Evolutionary conservation across 768 basidiomycete genomes (phyloP).

Genomic region (Macrolepiota albuminosa): DNA sequence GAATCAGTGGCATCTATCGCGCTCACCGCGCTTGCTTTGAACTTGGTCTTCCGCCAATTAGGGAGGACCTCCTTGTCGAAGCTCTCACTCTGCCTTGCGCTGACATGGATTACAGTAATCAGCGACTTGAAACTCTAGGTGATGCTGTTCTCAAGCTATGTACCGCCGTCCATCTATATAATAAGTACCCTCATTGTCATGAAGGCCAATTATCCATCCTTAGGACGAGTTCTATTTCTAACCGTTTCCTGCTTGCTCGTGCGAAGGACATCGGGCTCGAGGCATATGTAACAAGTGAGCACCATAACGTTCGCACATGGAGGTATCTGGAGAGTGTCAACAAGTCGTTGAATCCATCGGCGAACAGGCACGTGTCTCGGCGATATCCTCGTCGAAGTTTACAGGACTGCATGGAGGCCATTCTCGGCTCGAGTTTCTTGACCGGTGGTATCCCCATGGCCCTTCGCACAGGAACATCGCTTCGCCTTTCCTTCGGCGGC

Average conservation of each 20-base stretch:
- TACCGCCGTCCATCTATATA: slow-evolving; percentile 72
- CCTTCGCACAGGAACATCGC: slow-evolving; percentile 53
- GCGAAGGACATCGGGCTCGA: slow-evolving; percentile 64
- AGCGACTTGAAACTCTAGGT: slow-evolving; percentile 83
- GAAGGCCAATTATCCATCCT: slow-evolving; percentile 78
- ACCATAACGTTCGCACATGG: slow-evolving; percentile 52
- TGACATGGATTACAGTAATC: slow-evolving; percentile 65
- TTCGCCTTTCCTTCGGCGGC: slow-evolving; percentile 75
- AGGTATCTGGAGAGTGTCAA: slow-evolving; percentile 41
- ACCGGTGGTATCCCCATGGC: slow-evolving; percentile 70
- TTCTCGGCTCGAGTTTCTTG: slow-evolving; percentile 71
- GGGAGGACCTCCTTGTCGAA: slow-evolving; percentile 55
- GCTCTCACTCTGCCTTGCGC: slow-evolving; percentile 74
- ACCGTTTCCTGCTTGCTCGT: slow-evolving; percentile 62
- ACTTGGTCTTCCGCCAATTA: slow-evolving; percentile 59
- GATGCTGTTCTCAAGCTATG: slow-evolving; percentile 79
- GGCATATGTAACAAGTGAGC: slow-evolving; percentile 58
- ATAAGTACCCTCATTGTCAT: slow-evolving; percentile 69
- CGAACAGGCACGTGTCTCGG: slow-evolving; percentile 33
- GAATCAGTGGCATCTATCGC: slow-evolving; percentile 62
- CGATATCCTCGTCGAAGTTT: slow-evolving; percentile 63
- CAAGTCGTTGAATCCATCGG: slow-evolving; percentile 20
- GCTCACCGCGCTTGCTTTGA: slow-evolving; percentile 44
- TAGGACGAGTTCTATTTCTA: slow-evolving; percentile 62
- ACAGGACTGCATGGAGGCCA: slow-evolving; percentile 88